These are phyloP conservation scores for Nadsonia starkeyi-henricii DNA, from an alignment of 1,139 yeast species.

Conservation along the genomic window DNA sequence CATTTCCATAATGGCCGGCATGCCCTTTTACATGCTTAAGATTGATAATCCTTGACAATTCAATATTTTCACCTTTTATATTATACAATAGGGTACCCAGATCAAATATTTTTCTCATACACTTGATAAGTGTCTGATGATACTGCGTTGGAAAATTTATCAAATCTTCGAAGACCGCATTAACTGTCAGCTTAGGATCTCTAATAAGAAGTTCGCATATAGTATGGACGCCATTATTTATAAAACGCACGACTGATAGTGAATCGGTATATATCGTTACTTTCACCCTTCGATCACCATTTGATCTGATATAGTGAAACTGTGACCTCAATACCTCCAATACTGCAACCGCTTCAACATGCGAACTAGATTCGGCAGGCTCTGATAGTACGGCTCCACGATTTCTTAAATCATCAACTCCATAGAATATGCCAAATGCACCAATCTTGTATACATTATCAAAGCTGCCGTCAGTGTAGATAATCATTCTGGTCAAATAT, in stretches of 20 bases:
- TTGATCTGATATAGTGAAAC: not conserved
- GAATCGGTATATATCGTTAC: not conserved
- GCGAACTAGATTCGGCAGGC: slow-evolving; percentile 17
- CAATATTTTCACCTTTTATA: not conserved
- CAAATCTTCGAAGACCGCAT: not conserved
- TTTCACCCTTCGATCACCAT: not conserved
- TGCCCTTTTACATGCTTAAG: not conserved
- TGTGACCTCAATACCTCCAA: not conserved
- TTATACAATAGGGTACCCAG: not conserved
- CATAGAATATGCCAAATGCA: slow-evolving; percentile 1
- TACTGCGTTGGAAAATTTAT: not conserved
- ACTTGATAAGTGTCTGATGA: not conserved
- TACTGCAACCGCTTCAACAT: not conserved
- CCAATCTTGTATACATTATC: not conserved
- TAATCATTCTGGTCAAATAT: not conserved
- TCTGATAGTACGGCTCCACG: slow-evolving; percentile 28
- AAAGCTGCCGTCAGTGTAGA: not conserved
- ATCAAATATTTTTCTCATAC: not conserved
- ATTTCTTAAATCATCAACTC: slow-evolving; percentile 23
- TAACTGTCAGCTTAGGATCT: not conserved
- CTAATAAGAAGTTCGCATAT: not conserved
- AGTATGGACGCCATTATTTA: not conserved
- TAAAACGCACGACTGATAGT: not conserved
- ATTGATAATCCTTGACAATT: not conserved
- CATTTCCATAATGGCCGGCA: not conserved